Evolutionary conservation across 192 early-diverging fungal genomes (phyloP), one percentile per base, ranked within the genome.

Genomic region (Pilaira anomala): DNA sequence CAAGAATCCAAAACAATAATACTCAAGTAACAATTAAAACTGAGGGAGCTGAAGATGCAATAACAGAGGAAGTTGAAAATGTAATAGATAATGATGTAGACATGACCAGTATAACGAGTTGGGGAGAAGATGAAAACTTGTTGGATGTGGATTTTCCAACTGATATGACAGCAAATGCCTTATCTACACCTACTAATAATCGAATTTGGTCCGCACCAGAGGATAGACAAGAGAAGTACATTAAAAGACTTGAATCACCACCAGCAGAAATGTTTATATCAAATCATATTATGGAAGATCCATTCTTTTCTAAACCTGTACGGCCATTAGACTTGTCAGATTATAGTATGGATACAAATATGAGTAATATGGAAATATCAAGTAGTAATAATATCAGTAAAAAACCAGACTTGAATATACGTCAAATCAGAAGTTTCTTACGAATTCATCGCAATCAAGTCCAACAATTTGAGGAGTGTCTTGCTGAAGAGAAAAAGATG

Each of bases 181-280:
- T 70, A 12, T 48, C 44, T 2, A 70, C 68, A 40, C 68, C 68
- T 42, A 62, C 40, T 44, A 33, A 28, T 24, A 19, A 63, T 19
- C 61, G 55, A 41, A 42, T 19, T 9, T 39, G 54, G 44, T 12
- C 33, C 11, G 11, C 33, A 36, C 33, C 33, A 36, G 33, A 36
- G 4, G 33, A 36, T 4, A 45, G 68, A 25, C 54, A 63, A 22
- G 45, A 70, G 19, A 42, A 54, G 9, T 70, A 64, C 46, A 22
- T 70, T 12, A 62, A 62, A 24, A 36, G 68, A 39, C 39, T 70
- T n/a, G 63, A 62, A 22, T 60, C 68, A 29, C 68, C 68, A 41
- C 62, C 68, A 22, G 55, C 58, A n/a, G 62, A 70, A 44, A 25
- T 57, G n/a, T 49, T 66, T 49, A 7, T 4, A 1, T 36, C 33